Evolutionary conservation across 2,329 filamentous ascomycete genomes (phyloP), one percentile per base, ranked within the genome.

Genomic region (Thelonectria discophora): DNA sequence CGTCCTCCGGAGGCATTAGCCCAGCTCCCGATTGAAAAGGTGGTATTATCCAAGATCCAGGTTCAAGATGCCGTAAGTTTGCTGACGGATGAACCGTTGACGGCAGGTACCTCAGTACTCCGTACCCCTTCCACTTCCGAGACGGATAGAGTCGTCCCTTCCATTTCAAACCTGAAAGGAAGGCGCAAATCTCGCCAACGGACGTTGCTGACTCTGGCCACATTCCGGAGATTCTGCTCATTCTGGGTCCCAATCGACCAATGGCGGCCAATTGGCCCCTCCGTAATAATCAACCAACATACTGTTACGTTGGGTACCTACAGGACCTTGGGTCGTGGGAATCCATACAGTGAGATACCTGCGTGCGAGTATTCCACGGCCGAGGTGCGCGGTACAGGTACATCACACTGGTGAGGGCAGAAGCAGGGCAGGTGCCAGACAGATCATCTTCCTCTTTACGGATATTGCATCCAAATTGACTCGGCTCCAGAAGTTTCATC

Each of bases 161-260:
- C 27, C 27, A 30, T 30, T 30, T 30, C 4, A 2, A 30, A 30
- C 27, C 27, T 9, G 27, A 30, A 30, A 43, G n/a, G 17, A 43
- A 43, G 17, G n/a, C n/a, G n/a, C 40, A 15, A 43, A 18, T 37
- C 34, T 37, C 34, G 12, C 12, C 15, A 13, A 37, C 34, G 34
- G 12, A 37, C 34, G 34, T 37, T 37, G 34, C 15, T 13, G 34
- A 37, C 34, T 37, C 34, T n/a, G 51, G 43, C 39, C 15, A 24
- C 42, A 54, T 42, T 55, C 42, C 24, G 50, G 45, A 32, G 51
- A 53, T 59, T 59, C 56, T 54, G 13, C 56, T 17, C 43, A 45
- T 42, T 49, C 50, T 32, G 45, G 45, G 12, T 39, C 24, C 43
- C 11, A 27, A 11, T 30, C 45, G 45, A 39, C 57, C 50, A 59